Base-by-base conservation (phyloP, 2,329 filamentous ascomycete species). In the Trichoderma sp. region DNA sequence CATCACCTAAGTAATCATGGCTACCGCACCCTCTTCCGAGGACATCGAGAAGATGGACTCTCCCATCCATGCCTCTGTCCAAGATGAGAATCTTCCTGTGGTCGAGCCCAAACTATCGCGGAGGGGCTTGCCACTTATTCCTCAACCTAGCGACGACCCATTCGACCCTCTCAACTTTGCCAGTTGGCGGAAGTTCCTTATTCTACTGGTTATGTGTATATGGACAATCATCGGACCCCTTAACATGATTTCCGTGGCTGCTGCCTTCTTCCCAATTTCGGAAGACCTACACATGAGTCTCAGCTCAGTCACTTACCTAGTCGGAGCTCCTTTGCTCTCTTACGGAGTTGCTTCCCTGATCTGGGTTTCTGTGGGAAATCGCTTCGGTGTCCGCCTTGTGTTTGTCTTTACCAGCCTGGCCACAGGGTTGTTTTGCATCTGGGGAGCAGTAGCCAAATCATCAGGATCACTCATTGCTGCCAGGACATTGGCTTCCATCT, bases 261-360 rank as follows among this genome's bases (percentile, higher is more conserved):
- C 63, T 66, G 63, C 63, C 18, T 66, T 66, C 43, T 66, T 66
- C n/a, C 43, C 43, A n/a, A 66, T 66, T 26, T 66, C 43, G 2
- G 63, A 66, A 34, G 63, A 66, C 4, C 47, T 66, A 24, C 18
- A 66, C 47, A 66, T 66, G 43, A 66, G 63, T 32, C 63, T 66
- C 28, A 66, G 34, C n/a, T 66, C 63, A 7, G 63, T 66, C 18
- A 66, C 63, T 14, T 66, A 66, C 28, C 63, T 66, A 1, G 63
- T 66, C 12, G 63, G 63, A 56, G 63, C 63, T 24, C 63, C 63
- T 32, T 56, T 66, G n/a, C 47, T 66, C 6, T 32, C 63, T 21
- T 66, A 66, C 28, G 63, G 63, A 53, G 63, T 66, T 21, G 63
- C 63, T 21, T 66, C 63, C n/a, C 47, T 66, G n/a, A 66, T 66